Conservation (phyloP, 2,329 filamentous ascomycete genomes). For the Cladosporium colombiae region DNA sequence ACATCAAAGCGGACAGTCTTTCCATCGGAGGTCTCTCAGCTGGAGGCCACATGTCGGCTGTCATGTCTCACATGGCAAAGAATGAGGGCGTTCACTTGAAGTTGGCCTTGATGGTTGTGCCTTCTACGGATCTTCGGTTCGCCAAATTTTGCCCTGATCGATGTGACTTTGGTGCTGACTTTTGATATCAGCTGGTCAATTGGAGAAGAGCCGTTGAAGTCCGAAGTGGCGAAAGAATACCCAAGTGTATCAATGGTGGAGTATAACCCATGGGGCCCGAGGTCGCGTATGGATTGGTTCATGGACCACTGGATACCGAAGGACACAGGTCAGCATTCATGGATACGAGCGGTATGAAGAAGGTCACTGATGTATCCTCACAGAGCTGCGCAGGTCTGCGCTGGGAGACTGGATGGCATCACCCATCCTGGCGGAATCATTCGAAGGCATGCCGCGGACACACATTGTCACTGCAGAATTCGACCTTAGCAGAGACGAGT, state of each 20-base stretch:
- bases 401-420: not conserved
- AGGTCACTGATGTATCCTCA: not conserved
- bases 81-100: not conserved
- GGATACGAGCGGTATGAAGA: not conserved
- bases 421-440: not conserved
- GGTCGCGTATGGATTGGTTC: not conserved
- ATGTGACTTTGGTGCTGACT: not conserved
- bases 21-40: not conserved
- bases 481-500: not conserved
- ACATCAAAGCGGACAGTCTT: not conserved
- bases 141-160: not conserved
- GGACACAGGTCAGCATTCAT: not conserved
- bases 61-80: constrained; percentile 2
- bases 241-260: not conserved
- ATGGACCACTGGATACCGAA: constrained; percentile 2
- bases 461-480: not conserved
- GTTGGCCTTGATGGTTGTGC: not conserved
- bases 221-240: not conserved
- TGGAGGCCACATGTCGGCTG: not conserved
- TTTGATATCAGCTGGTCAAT: not conserved
- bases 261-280: not conserved
- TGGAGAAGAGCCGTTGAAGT: not conserved
- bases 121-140: not conserved
- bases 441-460: not conserved
- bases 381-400: not conserved